A percentile compares a stretch with the other conserved stretches of the same genome.
Evolutionary conservation across 2,329 filamentous ascomycete genomes (phyloP).

Genomic region (Eutypa lata): DNA sequence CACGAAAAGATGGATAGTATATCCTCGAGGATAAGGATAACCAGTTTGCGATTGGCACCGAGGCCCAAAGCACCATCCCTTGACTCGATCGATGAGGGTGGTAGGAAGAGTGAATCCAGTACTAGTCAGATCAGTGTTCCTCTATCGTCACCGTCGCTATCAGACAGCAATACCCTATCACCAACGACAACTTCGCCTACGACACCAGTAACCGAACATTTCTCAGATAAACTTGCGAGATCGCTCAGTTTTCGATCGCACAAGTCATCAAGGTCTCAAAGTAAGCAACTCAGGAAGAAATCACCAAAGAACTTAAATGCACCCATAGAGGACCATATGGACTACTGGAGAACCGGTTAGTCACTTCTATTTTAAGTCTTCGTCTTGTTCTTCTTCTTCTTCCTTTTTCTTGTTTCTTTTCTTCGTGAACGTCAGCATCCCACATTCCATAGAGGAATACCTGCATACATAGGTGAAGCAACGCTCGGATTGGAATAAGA

Average conservation of each 20-base stretch:
- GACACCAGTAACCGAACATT: conserved; percentile 23
- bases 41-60: conserved; percentile 22
- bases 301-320: conserved; percentile 3
- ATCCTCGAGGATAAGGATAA: conserved; percentile 15
- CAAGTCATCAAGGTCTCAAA: conserved; percentile 17
- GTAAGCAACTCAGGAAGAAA: conserved; percentile 26
- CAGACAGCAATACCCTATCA: conserved; percentile 24
- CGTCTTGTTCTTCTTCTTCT: not conserved
- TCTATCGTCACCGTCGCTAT: conserved; percentile 24
- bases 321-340: not conserved
- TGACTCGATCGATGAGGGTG: conserved; percentile 25
- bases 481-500: too few species aligned
- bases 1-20: conserved; percentile 22
- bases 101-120: conserved; percentile 16
- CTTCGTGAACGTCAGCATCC: too few species aligned
- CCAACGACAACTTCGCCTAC: conserved; percentile 25
- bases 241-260: conserved; percentile 24
- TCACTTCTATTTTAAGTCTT: not conserved
- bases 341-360: not conserved
- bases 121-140: conserved; percentile 24
- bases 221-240: conserved; percentile 24
- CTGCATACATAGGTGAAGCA: too few species aligned
- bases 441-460: too few species aligned
- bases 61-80: conserved; percentile 28
- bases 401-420: too few species aligned